A percentile compares a stretch with the other conserved stretches of the same genome.
Conservation (phyloP, 192 early-diverging fungal genomes). For the Gryganskiella cystojenkinii region DNA sequence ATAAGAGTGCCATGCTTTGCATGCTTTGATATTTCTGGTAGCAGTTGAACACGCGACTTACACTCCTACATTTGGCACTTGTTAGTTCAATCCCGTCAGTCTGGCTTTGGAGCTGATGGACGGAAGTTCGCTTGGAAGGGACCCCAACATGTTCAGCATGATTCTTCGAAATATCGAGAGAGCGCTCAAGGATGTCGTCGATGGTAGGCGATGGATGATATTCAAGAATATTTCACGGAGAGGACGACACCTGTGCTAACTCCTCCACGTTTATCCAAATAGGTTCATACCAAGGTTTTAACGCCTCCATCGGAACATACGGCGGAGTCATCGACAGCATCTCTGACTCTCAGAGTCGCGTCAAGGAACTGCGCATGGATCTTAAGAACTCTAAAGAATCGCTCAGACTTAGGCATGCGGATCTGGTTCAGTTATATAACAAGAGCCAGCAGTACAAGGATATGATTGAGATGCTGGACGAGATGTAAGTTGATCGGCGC, state of each 20-base stretch:
- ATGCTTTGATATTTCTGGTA: not conserved
- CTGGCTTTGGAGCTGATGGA: conserved; percentile 81
- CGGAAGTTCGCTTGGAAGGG: conserved; percentile 71
- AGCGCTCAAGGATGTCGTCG: conserved; percentile 76
- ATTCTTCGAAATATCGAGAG: conserved; percentile 69
- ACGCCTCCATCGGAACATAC: conserved; percentile 84
- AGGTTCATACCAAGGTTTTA: conserved; percentile 87
- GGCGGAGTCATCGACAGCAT: conserved; percentile 81
- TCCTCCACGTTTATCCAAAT: too few relatives aligned
- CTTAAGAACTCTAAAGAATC: conserved; percentile 72
- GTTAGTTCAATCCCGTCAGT: conserved; percentile 81
- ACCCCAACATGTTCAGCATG: conserved; percentile 72
- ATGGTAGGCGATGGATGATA: conserved; percentile 55
- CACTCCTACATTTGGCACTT: too few relatives aligned
- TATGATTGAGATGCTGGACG: conserved; percentile 80
- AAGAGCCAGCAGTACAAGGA: conserved; percentile 83
- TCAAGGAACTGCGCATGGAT: conserved; percentile 70
- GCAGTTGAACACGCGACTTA: not conserved
- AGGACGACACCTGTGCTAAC: not conserved
- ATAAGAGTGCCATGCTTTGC: not conserved
- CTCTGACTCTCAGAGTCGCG: conserved; percentile 69
- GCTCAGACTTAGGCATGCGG: conserved; percentile 69
- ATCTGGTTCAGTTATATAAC: conserved; percentile 75
- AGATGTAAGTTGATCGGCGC: conserved; percentile 56
- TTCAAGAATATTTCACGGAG: not conserved